Percentiles rank a stretch among this genome's conserved stretches.
Conservation (phyloP, 176 grass and related monocot species). For the Puya raimondii region DNA sequence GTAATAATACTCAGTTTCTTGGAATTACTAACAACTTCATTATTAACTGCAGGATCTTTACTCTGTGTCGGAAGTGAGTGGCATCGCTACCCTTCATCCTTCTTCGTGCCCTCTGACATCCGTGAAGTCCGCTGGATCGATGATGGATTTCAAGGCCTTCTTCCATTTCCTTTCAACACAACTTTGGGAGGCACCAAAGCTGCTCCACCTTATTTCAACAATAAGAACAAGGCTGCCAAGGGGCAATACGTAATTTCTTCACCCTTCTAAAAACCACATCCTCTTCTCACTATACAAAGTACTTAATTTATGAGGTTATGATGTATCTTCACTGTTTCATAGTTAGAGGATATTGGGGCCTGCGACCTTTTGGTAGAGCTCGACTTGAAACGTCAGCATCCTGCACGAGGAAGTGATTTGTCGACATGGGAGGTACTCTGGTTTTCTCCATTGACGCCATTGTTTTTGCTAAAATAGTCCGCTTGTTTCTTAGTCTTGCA, state of each 20-base stretch:
- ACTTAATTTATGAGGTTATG: not conserved
- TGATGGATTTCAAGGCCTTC: slow-evolving; percentile 86
- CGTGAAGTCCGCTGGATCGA: slow-evolving; percentile 91
- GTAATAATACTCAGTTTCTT: not conserved
- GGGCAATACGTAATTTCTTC: slow-evolving; percentile 72
- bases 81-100: slow-evolving; percentile 93
- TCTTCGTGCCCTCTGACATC: slow-evolving; percentile 80
- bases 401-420: slow-evolving; percentile 65
- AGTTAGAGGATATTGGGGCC: slow-evolving; percentile 57
- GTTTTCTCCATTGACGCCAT: not conserved
- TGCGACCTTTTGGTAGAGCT: slow-evolving; percentile 83
- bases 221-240: slow-evolving; percentile 72
- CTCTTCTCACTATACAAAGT: not conserved
- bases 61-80: slow-evolving; percentile 92
- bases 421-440: slow-evolving; percentile 79
- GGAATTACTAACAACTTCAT: not conserved
- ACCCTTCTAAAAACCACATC: not conserved
- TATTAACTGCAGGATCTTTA: slow-evolving; percentile 46
- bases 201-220: slow-evolving; percentile 78
- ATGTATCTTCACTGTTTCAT: slow-evolving; percentile 8
- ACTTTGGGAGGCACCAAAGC: slow-evolving; percentile 77
- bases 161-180: slow-evolving; percentile 92
- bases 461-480: no score
- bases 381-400: slow-evolving; percentile 69
- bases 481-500: no score